Evolutionary conservation across 805 yeast species (phyloP).

Genomic region (Komagataella phaffii): DNA sequence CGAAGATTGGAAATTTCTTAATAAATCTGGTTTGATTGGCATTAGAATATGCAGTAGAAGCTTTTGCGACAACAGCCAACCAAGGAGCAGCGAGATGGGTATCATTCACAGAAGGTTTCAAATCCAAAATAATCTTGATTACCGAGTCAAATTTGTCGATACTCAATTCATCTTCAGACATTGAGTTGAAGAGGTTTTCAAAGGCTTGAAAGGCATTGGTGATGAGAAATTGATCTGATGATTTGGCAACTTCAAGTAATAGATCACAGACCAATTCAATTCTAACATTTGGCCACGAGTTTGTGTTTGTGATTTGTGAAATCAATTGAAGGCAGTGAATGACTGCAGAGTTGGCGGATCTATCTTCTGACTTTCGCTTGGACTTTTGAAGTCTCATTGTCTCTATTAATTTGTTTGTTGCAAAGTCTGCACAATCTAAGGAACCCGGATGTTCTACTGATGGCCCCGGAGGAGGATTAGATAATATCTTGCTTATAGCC

Average conservation of each 20-base stretch:
- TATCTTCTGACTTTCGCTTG: constrained; percentile 19
- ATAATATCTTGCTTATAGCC: constrained; percentile 54
- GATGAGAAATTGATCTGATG: constrained; percentile 78
- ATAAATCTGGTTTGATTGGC: constrained; percentile 40
- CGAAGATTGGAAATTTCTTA: constrained; percentile 39
- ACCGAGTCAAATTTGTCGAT: constrained; percentile 51
- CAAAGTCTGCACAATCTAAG: constrained; percentile 51
- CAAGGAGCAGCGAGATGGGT: constrained; percentile 84
- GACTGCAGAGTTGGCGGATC: constrained; percentile 40
- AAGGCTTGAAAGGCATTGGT: constrained; percentile 74
- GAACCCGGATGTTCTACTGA: constrained; percentile 69
- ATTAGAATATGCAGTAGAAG: constrained; percentile 38
- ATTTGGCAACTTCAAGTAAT: constrained; percentile 61
- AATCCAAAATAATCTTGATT: constrained; percentile 57
- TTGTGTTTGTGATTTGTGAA: constrained; percentile 54
- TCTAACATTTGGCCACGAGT: constrained; percentile 69
- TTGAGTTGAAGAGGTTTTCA: constrained; percentile 61
- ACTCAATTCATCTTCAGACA: constrained; percentile 36
- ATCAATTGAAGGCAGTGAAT: constrained; percentile 72
- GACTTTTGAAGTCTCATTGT: constrained; percentile 25
- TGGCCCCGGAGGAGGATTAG: constrained; percentile 65
- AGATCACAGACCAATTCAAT: constrained; percentile 66
- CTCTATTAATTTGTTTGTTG: constrained; percentile 39
- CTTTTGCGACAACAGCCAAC: constrained; percentile 90
- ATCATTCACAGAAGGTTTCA: constrained; percentile 75